phyloP scores from a whole-genome alignment of 352 stramenopile genomes.

The Pythium folliculosum region DNA sequence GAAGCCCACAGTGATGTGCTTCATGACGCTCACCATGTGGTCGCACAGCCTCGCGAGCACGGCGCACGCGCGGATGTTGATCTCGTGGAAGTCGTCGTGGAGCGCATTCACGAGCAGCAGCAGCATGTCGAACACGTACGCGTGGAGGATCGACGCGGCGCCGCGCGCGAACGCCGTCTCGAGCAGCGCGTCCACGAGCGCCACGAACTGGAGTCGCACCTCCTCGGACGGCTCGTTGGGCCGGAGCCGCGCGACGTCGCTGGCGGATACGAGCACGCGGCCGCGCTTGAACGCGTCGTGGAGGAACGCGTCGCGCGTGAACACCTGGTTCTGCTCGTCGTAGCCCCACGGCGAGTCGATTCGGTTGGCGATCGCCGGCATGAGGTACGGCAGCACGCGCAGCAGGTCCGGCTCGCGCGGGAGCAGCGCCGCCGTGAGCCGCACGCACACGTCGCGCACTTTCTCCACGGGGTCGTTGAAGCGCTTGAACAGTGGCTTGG shows the following conservation, averaged over 20 bases:
- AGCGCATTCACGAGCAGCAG: slow-evolving; percentile 69
- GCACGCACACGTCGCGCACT: slow-evolving; percentile 71
- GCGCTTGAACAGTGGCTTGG: slow-evolving; percentile 78
- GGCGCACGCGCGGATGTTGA: slow-evolving; percentile 76
- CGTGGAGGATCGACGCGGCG: slow-evolving; percentile 75
- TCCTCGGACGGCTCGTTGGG: slow-evolving; percentile 76
- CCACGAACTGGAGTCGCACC: slow-evolving; percentile 64
- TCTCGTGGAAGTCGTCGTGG: slow-evolving; percentile 85
- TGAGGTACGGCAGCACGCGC: slow-evolving; percentile 69
- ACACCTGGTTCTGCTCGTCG: slow-evolving; percentile 77
- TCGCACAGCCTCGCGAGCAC: slow-evolving; percentile 50
- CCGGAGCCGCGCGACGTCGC: slow-evolving; percentile 42
- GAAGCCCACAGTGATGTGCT: slow-evolving; percentile 92
- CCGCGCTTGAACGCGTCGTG: slow-evolving; percentile 78
- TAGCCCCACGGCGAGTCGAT: slow-evolving; percentile 67
- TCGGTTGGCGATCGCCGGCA: slow-evolving; percentile 67
- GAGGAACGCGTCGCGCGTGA: slow-evolving; percentile 66
- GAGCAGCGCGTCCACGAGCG: slow-evolving; percentile 53
- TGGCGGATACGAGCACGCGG: slow-evolving; percentile 55
- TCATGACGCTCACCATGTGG: slow-evolving; percentile 90
- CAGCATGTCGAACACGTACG: slow-evolving; percentile 80
- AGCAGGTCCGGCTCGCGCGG: slow-evolving; percentile 56
- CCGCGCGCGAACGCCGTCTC: slow-evolving; percentile 48
- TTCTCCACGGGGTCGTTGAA: slow-evolving; percentile 86
- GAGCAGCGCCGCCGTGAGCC: slow-evolving; percentile 51